These are phyloP conservation scores for Zygosaccharomyces lentus DNA, from an alignment of 805 yeast genomes.

Conservation along the genomic window DNA sequence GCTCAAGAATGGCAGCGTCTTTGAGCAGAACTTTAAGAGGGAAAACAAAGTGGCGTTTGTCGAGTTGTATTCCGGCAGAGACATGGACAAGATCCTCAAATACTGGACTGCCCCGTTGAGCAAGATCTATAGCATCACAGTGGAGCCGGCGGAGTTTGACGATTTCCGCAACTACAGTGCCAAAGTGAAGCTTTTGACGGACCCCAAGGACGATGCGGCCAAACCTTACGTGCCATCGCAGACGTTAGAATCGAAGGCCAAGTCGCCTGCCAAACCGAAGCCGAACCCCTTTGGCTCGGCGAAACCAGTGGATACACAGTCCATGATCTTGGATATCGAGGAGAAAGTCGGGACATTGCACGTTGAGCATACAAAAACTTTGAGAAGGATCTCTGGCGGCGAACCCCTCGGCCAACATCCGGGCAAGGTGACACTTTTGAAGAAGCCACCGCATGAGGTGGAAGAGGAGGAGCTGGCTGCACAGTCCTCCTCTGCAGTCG, in stretches of 20 bases:
- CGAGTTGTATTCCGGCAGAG: conserved; percentile 47
- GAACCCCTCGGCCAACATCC: conserved; percentile 12
- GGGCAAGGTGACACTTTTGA: conserved; percentile 20
- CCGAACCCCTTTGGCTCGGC: conserved; percentile 78
- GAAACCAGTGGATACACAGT: conserved; percentile 74
- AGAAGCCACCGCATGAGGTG: conserved; percentile 18
- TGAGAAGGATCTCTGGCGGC: conserved; percentile 26
- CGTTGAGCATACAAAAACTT: conserved; percentile 42
- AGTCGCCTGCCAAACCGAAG: conserved; percentile 49
- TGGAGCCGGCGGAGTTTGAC: conserved; percentile 37
- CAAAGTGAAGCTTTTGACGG: conserved; percentile 26
- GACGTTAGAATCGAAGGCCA: conserved; percentile 39
- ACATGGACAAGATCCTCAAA: conserved; percentile 33
- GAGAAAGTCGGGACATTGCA: conserved; percentile 40
- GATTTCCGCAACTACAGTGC: conserved; percentile 38
- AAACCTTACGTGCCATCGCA: conserved; percentile 25
- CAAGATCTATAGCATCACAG: conserved; percentile 36
- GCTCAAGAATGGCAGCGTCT: conserved; percentile 45
- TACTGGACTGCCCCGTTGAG: conserved; percentile 32
- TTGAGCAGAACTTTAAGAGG: conserved; percentile 60
- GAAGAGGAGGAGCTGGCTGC: conserved; percentile 4
- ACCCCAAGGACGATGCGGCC: conserved; percentile 26
- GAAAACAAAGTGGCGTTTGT: conserved; percentile 37
- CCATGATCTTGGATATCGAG: conserved; percentile 62
- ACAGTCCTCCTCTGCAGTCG: background rate